phyloP scores from a whole-genome alignment of 1,284 basidiomycete species.

The Lignosus rhinocerotis region DNA sequence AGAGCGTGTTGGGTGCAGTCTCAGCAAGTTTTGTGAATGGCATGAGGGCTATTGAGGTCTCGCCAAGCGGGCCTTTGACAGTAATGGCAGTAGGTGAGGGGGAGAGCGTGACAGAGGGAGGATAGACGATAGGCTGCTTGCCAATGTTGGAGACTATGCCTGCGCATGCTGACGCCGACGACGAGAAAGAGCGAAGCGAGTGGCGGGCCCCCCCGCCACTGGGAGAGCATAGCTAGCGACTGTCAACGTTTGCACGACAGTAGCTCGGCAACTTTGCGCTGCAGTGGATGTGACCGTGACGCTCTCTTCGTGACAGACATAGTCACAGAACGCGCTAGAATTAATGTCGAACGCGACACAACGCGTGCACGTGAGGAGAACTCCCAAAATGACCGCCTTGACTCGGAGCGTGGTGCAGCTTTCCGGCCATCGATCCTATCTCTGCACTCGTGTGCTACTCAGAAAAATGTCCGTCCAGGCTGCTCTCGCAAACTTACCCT shows the following conservation, averaged over 20 bases:
- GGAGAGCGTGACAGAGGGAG: constrained; percentile 64
- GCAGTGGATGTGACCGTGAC: background rate
- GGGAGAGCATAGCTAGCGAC: constrained; percentile 32
- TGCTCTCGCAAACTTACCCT: constrained; percentile 49
- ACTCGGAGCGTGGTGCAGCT: constrained; percentile 21
- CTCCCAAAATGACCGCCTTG: constrained; percentile 27
- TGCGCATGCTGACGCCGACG: constrained; percentile 23
- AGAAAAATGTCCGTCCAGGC: constrained; percentile 61
- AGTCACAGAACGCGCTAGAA: constrained; percentile 22
- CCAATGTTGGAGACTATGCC: constrained; percentile 75
- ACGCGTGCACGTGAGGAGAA: constrained; percentile 26
- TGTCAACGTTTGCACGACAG: background rate
- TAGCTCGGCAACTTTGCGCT: constrained; percentile 1
- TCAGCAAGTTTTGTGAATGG: constrained; percentile 68
- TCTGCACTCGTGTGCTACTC: constrained; percentile 6
- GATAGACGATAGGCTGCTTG: constrained; percentile 74
- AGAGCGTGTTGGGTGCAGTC: constrained; percentile 47
- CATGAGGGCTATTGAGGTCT: constrained; percentile 67
- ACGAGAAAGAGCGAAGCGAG: constrained; percentile 31
- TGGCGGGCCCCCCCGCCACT: constrained; percentile 25
- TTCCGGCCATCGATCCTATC: constrained; percentile 23
- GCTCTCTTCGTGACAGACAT: background rate
- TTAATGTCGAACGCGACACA: no score
- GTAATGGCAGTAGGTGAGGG: constrained; percentile 53
- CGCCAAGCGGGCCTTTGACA: constrained; percentile 78